Base-by-base conservation (phyloP, 2,329 filamentous ascomycete species). In the Amauroascus niger region DNA sequence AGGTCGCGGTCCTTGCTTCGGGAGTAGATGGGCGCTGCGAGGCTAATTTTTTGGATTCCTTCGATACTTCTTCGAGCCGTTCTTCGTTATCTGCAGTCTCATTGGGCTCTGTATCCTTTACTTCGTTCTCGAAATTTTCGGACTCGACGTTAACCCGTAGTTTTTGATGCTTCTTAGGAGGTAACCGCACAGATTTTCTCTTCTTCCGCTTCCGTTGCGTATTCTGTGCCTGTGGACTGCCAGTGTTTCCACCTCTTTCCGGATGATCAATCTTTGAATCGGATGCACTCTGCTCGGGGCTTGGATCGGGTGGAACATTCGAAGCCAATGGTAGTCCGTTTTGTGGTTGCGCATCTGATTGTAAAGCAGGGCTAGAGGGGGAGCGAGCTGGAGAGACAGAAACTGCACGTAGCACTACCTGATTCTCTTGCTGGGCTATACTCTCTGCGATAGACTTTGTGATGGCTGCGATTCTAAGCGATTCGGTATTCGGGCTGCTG, bases 131-230 rank as follows among this genome's bases (percentile, higher is more conserved):
- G 16, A 28, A 13, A 32, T 22, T 14, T n/a, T 44, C 35, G 14
- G 26, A 8, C 6, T 30, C 7, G n/a, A 6, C 24, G 14, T 6
- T 14, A 28, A 13, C 9, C 6, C 9, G 26, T 26, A 6, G 13
- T 49, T 54, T 58, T 48, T 48, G 22, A 8, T 2, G 46, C 51
- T 52, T 55, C 20, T 55, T 56, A 1, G 47, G 52, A 13, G 40
- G 49, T 20, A 51, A 43, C 32, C 52, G 49, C 20, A 58, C 55
- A 4, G 57, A 57, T 41, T 60, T 58, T 16, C 54, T 40, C 53
- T 58, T 60, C 24, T 52, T 54, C 35, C 55, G 32, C 20, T 46
- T 52, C 6, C 41, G 40, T 20, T 26, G 49, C 45, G 49, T 55
- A 14, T 18, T 16, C 9, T 22, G 39, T 1, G 53, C 6, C 28